phyloP scores from a whole-genome alignment of 805 yeast genomes.

The Saturnispora silvae region DNA sequence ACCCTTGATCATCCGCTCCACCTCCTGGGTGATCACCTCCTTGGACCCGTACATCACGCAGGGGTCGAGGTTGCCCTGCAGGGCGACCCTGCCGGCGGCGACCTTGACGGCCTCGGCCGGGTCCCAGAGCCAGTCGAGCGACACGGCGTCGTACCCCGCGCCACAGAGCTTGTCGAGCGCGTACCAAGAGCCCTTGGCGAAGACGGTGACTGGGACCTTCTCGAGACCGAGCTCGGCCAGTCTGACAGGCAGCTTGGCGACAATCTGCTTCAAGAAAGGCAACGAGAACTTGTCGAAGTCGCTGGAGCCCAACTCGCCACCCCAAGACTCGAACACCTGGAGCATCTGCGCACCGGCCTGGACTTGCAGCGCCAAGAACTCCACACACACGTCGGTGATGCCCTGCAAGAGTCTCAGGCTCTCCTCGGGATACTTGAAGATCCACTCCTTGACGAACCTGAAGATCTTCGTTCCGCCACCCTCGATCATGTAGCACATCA shows the following conservation, averaged over 20 bases:
- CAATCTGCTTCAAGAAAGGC: conserved; percentile 77
- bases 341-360: conserved; percentile 97
- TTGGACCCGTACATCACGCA: conserved; percentile 87
- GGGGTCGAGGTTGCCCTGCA: conserved; percentile 95
- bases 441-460: conserved; percentile 87
- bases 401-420: conserved; percentile 63
- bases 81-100: conserved; percentile 62
- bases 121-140: conserved; percentile 83
- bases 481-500: conserved; percentile 93
- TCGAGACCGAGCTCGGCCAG: conserved; percentile 68
- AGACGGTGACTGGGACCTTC: conserved; percentile 74
- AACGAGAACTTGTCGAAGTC: conserved; percentile 84
- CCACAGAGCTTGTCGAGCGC: conserved; percentile 79
- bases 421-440: conserved; percentile 66
- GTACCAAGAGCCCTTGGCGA: conserved; percentile 96
- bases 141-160: conserved; percentile 76
- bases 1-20: conserved; percentile 76
- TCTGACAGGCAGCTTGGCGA: conserved; percentile 54
- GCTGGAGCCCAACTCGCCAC: conserved; percentile 86
- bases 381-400: conserved; percentile 80
- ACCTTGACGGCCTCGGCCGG: conserved; percentile 78
- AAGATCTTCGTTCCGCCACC: conserved; percentile 93
- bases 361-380: conserved; percentile 88
- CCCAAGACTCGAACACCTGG: conserved; percentile 97
- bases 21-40: conserved; percentile 70